Percentiles rank a stretch among this genome's conserved stretches.
Evolutionary conservation across 2,329 filamentous ascomycete genomes (phyloP).

Genomic region (Fusarium secorum): DNA sequence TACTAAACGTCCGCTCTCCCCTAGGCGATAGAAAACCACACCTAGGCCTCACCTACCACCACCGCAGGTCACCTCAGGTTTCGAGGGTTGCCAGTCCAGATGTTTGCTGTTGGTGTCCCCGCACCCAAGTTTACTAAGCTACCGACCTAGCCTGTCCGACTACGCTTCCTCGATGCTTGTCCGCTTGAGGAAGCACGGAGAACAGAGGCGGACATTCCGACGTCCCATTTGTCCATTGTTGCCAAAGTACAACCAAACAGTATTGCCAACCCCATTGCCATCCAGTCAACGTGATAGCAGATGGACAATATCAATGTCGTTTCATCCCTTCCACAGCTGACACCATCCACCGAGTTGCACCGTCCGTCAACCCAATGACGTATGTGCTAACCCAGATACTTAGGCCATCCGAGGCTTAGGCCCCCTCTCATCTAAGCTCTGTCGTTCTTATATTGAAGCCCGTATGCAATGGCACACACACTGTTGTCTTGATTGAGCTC

Average conservation of each 20-base stretch:
- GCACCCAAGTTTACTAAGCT: not conserved
- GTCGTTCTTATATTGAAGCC: constrained; percentile 35
- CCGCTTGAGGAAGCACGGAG: constrained; percentile 1
- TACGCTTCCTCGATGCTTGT: constrained; percentile 1
- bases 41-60: not conserved
- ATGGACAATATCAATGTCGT: constrained; percentile 16
- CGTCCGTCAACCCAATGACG: constrained; percentile 29
- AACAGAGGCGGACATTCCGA: not conserved
- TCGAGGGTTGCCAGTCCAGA: not conserved
- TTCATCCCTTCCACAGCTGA: constrained; percentile 6
- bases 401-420: constrained; percentile 18
- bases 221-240: not conserved
- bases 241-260: constrained; percentile 5
- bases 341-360: constrained; percentile 19
- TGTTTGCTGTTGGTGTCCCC: constrained; percentile 7
- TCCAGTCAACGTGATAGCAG: constrained; percentile 11
- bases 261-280: constrained; percentile 1
- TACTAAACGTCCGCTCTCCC: not conserved
- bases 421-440: constrained; percentile 35
- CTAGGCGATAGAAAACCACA: not conserved
- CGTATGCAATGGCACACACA: constrained; percentile 34
- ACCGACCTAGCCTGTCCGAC: constrained; percentile 10
- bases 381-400: constrained; percentile 30
- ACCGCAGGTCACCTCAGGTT: not conserved
- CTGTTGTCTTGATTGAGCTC: constrained; percentile 25